Base-by-base conservation (phyloP, 176 grass and related monocot genomes). In the Oryza rufipogon region DNA sequence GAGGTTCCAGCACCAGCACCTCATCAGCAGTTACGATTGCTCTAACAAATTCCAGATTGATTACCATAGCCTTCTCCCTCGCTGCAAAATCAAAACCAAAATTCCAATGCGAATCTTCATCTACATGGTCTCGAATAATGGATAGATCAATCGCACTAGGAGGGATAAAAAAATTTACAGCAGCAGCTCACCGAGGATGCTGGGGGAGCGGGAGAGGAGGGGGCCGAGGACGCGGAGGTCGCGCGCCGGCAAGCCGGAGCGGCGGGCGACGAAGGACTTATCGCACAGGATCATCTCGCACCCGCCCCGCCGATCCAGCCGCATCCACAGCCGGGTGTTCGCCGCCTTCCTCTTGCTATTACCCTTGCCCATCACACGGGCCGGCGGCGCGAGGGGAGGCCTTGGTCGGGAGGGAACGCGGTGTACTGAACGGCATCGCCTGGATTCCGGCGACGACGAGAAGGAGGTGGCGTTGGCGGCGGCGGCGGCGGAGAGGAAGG, bases 1-100 rank as follows among this genome's bases (percentile, higher is more conserved):
- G 87, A 86, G 94, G 94, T 67, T 97, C 94, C 64, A 92, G 83
- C 56, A 94, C 66, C 46, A 94, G 85, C 28, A 91, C 56, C 86
- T 97, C 91, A 72, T 97, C 94, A 54, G 89, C 79, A 20, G 94
- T 96, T 51, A 92, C 86, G 38, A 96, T 89, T 13, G 86, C 83
- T 84, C 87, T 92, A 78, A 96, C 84, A 63, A 91, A 84, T 83
- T 96, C 93, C 39, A 96, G 80, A 66, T 92, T 91, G 66, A 96
- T 84, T 38, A 96, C 84, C 65, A 92, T 92, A 48, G 93, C 81
- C 81, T 89, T 96, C 81, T 89, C 93, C 84, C 93, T 91, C 33
- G 88, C 91, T 92, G 81, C 46, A 75, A 75, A 76, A 78, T 9
- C 58, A 63, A 66, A 34, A 23, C 16, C n/a, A 44, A 76, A 38